Conservation (phyloP, 2,329 filamentous ascomycete species). For the Sarocladium strictum region DNA sequence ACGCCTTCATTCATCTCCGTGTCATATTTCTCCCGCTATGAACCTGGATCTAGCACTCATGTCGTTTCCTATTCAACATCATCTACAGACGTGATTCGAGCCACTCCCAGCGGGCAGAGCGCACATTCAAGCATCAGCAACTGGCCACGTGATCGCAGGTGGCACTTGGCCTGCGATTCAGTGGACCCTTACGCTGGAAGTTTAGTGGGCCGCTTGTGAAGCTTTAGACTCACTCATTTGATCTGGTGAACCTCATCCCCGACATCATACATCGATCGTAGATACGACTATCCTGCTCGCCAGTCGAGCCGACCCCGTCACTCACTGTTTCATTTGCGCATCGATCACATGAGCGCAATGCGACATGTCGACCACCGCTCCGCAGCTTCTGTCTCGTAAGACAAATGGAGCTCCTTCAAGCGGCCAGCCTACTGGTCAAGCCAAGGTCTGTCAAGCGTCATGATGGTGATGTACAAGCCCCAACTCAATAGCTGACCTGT, state of each 20-base stretch:
- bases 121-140: background rate
- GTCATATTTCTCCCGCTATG: no score
- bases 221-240: background rate
- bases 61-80: no score
- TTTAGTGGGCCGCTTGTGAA: constrained; percentile 5
- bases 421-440: constrained; percentile 20
- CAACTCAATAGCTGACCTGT: background rate
- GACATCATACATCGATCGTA: background rate
- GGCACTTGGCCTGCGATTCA: background rate
- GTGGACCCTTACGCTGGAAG: background rate
- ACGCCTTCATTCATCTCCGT: no score
- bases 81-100: background rate
- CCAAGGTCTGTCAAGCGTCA: constrained; percentile 20
- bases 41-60: no score
- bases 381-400: constrained; percentile 30
- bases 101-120: background rate
- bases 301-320: background rate
- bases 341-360: constrained; percentile 19
- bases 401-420: constrained; percentile 24
- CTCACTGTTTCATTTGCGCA: background rate
- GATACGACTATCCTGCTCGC: background rate
- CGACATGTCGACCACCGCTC: constrained; percentile 29
- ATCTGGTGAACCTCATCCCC: background rate
- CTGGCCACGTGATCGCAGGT: constrained; percentile 2
- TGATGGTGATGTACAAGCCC: background rate